These are phyloP conservation scores for Schizothecium vesticola DNA, from an alignment of 495 filamentous ascomycete species.

Conservation along the genomic window DNA sequence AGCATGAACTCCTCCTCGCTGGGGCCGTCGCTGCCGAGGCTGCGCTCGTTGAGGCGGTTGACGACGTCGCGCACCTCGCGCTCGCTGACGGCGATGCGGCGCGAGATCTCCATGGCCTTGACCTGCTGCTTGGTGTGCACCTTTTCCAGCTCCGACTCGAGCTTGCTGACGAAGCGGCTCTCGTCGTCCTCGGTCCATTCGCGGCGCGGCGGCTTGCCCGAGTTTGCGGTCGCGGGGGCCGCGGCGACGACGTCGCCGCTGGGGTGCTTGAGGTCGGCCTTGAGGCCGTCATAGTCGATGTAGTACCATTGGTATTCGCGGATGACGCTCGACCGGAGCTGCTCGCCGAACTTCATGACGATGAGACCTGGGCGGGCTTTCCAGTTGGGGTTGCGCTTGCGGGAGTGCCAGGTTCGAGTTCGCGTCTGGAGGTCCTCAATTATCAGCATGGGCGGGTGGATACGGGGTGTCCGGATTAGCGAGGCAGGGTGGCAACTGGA, in stretches of 20 bases:
- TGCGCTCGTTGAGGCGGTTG: conserved; percentile 57
- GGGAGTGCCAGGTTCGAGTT: conserved; percentile 28
- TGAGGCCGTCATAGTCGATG: conserved; percentile 93
- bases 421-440: conserved; percentile 44
- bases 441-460: conserved; percentile 38
- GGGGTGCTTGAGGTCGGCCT: conserved; percentile 73
- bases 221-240: conserved; percentile 8
- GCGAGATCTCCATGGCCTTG: conserved; percentile 89
- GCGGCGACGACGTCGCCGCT: conserved; percentile 46
- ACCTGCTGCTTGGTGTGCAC: conserved; percentile 95
- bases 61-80: conserved; percentile 86
- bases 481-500: neutral
- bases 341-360: conserved; percentile 85
- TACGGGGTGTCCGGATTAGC: neutral
- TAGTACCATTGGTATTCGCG: conserved; percentile 96
- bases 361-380: conserved; percentile 36
- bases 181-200: conserved; percentile 93
- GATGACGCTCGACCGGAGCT: conserved; percentile 87
- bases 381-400: conserved; percentile 21
- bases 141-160: conserved; percentile 91
- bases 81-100: conserved; percentile 80
- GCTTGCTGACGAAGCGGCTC: conserved; percentile 73
- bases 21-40: conserved; percentile 51
- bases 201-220: conserved; percentile 34
- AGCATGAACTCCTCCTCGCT: conserved; percentile 91